Evolutionary conservation across 441 rosid genomes (phyloP), one percentile per base, ranked within the genome.

Genomic region (Adansonia madagascariensis): DNA sequence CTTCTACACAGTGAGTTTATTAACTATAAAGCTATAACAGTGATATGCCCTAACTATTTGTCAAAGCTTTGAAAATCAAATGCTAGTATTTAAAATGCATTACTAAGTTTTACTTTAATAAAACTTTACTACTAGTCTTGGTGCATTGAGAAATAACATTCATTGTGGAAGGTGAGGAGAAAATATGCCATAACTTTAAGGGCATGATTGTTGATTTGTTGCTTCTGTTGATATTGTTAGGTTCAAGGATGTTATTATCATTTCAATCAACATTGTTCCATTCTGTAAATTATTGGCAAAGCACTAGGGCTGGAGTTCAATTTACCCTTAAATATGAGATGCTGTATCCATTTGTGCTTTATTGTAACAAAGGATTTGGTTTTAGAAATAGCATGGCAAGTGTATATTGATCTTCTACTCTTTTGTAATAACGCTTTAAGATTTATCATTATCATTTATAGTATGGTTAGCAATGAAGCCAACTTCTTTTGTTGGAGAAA

Each of bases 1-100:
- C 4, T 55, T 84, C 52, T 24, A 4, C 31, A n/a, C 22, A 6
- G 41, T 57, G 11, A 7, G 18, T 62, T 78, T 62, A 56, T 56
- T 5, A n/a, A n/a, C n/a, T n/a, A n/a, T n/a, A n/a, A n/a, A 20
- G 4, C 47, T 44, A 62, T 14, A 62, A 12, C 3, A 5, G 39
- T 60, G 12, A 35, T 57, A 41, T 71, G 60, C 47, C 27, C n/a
- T 17, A n/a, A 3, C 24, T 35, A 17, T 71, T 71, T 53, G 8
- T 24, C 43, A 44, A 15, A 0, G 31, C 15, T 61, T 43, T 50
- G 57, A n/a, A 75, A 49, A 31, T 17, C 15, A 60, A 43, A 12
- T 22, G 20, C 55, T 44, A n/a, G n/a, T 44, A 22, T 60, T 18
- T 57, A 57, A 41, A 57, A 56, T 41, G 53, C 14, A 43, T 20